Percentiles rank a stretch among this genome's conserved stretches.
These are phyloP conservation scores for Orbilia brochopaga DNA, from an alignment of 2,329 filamentous ascomycete genomes.

Conservation along the genomic window DNA sequence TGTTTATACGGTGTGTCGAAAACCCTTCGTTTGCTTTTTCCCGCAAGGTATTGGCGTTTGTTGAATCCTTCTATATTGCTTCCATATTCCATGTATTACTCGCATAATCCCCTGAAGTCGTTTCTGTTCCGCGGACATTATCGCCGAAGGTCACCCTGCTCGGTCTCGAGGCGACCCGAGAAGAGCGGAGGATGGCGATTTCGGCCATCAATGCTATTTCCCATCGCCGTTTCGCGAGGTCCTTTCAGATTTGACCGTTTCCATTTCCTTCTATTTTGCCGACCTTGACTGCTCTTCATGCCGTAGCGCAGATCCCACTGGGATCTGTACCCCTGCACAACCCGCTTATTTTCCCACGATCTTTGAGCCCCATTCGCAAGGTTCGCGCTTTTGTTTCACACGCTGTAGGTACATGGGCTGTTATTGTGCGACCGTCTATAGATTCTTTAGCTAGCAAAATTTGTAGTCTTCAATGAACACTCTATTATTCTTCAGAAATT, in stretches of 20 bases:
- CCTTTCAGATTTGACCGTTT: background rate
- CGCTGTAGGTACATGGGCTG: no score
- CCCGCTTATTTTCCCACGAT: no score
- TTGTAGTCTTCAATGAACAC: constrained; percentile 2
- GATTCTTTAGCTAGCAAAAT: background rate
- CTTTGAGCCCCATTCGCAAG: no score
- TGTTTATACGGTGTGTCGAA: constrained; percentile 37
- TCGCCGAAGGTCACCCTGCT: background rate
- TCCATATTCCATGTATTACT: background rate
- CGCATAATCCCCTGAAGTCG: background rate
- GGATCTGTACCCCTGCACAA: no score
- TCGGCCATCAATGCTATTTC: background rate
- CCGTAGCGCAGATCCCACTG: no score
- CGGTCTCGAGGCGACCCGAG: background rate
- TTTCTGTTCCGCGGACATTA: constrained; percentile 3
- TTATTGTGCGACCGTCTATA: background rate
- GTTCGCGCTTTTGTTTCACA: no score
- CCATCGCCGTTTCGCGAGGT: background rate
- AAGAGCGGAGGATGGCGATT: background rate
- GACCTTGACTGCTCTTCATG: background rate
- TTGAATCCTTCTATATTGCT: background rate
- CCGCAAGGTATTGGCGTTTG: constrained; percentile 19
- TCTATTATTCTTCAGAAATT: background rate
- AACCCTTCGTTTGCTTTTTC: constrained; percentile 26
- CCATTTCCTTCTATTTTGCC: background rate